Conservation (phyloP, 108 stramenopile species). For the Nitzschia inconspicua region DNA sequence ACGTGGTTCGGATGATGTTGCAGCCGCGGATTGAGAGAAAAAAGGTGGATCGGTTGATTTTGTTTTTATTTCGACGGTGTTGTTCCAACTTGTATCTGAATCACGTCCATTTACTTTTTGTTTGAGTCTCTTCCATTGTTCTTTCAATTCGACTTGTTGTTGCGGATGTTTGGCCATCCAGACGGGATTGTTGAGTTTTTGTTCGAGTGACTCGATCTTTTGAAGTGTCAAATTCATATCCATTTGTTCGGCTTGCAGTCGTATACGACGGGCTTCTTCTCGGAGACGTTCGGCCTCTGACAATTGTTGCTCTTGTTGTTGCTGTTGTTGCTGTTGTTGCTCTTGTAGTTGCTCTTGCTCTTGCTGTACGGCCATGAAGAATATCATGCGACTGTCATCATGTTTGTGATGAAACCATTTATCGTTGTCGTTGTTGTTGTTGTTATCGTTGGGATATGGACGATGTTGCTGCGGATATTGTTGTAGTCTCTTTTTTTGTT, state of each 20-base stretch:
- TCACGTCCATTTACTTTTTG: neutral
- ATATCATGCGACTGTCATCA: too few relatives aligned
- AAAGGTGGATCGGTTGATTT: neutral
- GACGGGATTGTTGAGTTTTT: conserved; percentile 25
- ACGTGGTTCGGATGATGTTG: too few relatives aligned
- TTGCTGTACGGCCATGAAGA: too few relatives aligned
- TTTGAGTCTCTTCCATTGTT: conserved; percentile 17
- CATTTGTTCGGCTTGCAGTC: conserved; percentile 56
- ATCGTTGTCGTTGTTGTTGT: too few relatives aligned
- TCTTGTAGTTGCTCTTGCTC: conserved; percentile 1
- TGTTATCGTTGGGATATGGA: too few relatives aligned
- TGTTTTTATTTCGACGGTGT: neutral
- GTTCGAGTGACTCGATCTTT: conserved; percentile 47
- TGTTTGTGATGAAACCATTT: too few relatives aligned
- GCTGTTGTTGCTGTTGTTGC: conserved; percentile 1
- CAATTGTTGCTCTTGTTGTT: neutral
- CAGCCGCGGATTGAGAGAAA: neutral
- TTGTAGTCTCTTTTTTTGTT: too few relatives aligned
- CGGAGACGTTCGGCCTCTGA: conserved; percentile 35
- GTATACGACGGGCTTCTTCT: conserved; percentile 42
- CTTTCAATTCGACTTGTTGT: conserved; percentile 18
- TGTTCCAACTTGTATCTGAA: neutral
- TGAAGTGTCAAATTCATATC: conserved; percentile 41
- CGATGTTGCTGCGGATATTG: too few relatives aligned
- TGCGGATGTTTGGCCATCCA: conserved; percentile 27